Base-by-base conservation (phyloP, 2,329 filamentous ascomycete genomes). In the Hysterium pulicare region DNA sequence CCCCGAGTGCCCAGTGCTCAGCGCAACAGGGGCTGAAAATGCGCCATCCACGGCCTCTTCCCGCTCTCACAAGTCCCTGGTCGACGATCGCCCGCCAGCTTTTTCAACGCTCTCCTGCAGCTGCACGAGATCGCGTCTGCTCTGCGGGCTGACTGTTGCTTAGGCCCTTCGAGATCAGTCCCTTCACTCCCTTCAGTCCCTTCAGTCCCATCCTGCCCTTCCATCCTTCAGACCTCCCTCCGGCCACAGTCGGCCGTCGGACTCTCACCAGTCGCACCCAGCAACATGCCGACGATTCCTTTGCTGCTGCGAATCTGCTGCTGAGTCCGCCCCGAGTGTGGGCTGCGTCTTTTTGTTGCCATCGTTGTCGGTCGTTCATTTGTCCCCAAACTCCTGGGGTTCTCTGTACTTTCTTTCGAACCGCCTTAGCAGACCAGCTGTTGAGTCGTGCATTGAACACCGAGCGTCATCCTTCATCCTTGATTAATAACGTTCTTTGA, bases 121-220 rank as follows among this genome's bases (percentile, higher is more conserved):
- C 42, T 45, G 45, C 45, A 41, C 30, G 26, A 49, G 43, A 49
- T 46, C 37, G 43, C 24, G 34, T 41, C 35, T 40, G 38, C 45
- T 41, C 34, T 36, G 38, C 40, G 33, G 42, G 35, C 46, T 49
- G 46, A 47, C 47, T 42, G 38, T 24, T 48, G 45, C 45, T 17
- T 20, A 21, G 16, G 13, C 16, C 34, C 34, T 16, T 22, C 34
- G 24, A 37, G 21, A 37, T 13, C 24, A 13, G 7, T 28, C 20
- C 38, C 21, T 28, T 15, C 32, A 17, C 13, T n/a, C n/a, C 37
- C 22, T 31, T 17, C 16, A 11, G 23, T 39, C 15, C 15, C 26
- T 16, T 26, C 23, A 20, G 17, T 20, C n/a, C 17, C 19, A 4
- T 4, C 4, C 32, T 11, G 10, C 32, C 32, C 19, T 20, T 15